Evolutionary conservation across 177 flowering plant genomes (phyloP), one percentile per base, ranked within the genome.

Genomic region (Vitis hybrid): DNA sequence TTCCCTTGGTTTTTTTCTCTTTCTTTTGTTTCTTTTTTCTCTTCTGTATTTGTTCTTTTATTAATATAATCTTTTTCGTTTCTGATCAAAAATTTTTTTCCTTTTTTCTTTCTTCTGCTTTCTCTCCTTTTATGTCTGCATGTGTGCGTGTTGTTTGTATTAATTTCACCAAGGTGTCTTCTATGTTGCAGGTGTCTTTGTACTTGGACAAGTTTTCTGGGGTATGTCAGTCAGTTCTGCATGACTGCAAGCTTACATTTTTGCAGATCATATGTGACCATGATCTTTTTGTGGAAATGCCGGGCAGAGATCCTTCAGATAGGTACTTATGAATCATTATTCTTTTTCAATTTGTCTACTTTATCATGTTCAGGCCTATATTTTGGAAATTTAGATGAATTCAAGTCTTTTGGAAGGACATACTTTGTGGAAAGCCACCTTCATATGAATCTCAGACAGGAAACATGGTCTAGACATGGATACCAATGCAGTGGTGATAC

Each of bases 221-320:
- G 49, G 87, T 96, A 55, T 96, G 99, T 68, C 98, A 93, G 68
- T 78, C 97, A 14, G 89, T 84, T 78, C 85, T 96, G 70, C 99
- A 96, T 86, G 99, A 96, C 13, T 91, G 99, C 93, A 96, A 96
- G 86, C 97, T 96, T 68, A 93, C 97, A 48, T 96, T 88, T 80
- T 77, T 96, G 81, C 99, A 96, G 78, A 96, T 96, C 69, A 70
- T 96, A 70, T 93, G 98, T 79, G 99, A 96, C 79, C 99, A 96
- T 74, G 99, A 96, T 83, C 97, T 96, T 76, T 96, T 93, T 76
- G 97, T 96, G 56, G 99, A 96, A 82, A 96, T 96, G 99, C 99
- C 99, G 52, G 99, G 99, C 51, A 88, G 99, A 80, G 99, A 96
- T 81, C 98, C 99, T 72, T 96, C 99, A 66, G 99, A 96, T 79